These are phyloP conservation scores for Suillus subaureus DNA, from an alignment of 768 basidiomycete genomes.

Conservation along the genomic window DNA sequence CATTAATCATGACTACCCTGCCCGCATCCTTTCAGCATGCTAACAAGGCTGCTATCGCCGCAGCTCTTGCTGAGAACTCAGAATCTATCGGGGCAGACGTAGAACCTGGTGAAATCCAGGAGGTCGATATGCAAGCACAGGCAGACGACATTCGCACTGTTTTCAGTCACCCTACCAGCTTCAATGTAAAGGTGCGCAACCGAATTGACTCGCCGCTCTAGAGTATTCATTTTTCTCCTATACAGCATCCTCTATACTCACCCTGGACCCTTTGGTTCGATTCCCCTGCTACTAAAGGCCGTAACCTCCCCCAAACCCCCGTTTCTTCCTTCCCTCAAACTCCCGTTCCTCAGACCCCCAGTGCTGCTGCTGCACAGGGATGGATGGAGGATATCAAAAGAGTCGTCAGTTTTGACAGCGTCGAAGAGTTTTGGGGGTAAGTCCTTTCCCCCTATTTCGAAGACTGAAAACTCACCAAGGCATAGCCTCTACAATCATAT, in stretches of 20 bases:
- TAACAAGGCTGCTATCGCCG: constrained; percentile 74
- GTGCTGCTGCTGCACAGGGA: constrained; percentile 72
- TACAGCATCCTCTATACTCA: constrained; percentile 90
- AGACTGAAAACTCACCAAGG: constrained; percentile 15
- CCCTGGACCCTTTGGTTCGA: constrained; percentile 99
- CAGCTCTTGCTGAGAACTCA: constrained; percentile 66
- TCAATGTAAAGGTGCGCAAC: constrained; percentile 87
- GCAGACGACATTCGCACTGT: constrained; percentile 88
- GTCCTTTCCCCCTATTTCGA: constrained; percentile 28
- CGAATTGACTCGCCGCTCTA: constrained; percentile 1
- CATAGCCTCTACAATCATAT: constrained; percentile 93
- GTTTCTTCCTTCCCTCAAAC: constrained; percentile 77
- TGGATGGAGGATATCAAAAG: constrained; percentile 99
- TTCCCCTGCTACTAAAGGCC: constrained; percentile 87
- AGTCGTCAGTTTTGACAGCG: constrained; percentile 93
- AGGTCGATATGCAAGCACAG: constrained; percentile 82
- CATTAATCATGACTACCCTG: constrained; percentile 41
- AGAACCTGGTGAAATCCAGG: constrained; percentile 87
- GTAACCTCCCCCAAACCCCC: constrained; percentile 85
- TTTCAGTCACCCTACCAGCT: constrained; percentile 89
- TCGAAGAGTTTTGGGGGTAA: constrained; percentile 99
- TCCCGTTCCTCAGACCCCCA: constrained; percentile 71
- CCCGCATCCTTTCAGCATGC: constrained; percentile 72
- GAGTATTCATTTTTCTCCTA: constrained; percentile 9
- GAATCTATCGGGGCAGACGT: constrained; percentile 41